Conservation (phyloP, 345 rosid genomes). For the Turritis glabra region DNA sequence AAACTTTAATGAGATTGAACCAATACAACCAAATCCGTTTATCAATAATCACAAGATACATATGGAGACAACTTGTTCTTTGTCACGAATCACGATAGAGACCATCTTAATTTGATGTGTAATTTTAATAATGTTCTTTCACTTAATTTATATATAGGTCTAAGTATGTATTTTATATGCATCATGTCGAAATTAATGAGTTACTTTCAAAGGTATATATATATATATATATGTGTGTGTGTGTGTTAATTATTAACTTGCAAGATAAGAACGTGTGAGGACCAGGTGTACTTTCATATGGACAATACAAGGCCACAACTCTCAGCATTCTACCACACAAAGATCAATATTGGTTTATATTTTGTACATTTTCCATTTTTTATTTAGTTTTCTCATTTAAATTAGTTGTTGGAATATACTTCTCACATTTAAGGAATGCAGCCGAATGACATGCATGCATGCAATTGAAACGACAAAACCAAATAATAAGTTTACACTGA, state of each 20-base stretch:
- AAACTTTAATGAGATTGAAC: constrained; percentile 27
- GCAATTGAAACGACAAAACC: constrained; percentile 32
- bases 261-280: constrained; percentile 26
- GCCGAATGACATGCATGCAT: constrained; percentile 38
- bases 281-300: constrained; percentile 37
- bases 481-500: constrained; percentile 23
- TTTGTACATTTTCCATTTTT: neutral
- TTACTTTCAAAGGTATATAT: constrained; percentile 27
- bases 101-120: constrained; percentile 20
- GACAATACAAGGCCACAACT: constrained; percentile 33
- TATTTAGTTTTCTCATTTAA: constrained; percentile 6
- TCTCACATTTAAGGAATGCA: constrained; percentile 34
- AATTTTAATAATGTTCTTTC: neutral
- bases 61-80: constrained; percentile 11
- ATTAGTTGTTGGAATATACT: constrained; percentile 40
- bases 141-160: neutral
- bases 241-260: constrained; percentile 15
- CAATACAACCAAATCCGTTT: constrained; percentile 13
- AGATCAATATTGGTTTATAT: neutral
- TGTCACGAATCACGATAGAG: neutral
- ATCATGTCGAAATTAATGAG: constrained; percentile 22
- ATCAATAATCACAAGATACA: constrained; percentile 7
- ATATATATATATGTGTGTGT: too few species aligned
- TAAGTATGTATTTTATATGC: neutral
- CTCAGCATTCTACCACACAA: constrained; percentile 25